phyloP scores from a whole-genome alignment of 805 yeast genomes.

The Ascoidea rubescens region DNA sequence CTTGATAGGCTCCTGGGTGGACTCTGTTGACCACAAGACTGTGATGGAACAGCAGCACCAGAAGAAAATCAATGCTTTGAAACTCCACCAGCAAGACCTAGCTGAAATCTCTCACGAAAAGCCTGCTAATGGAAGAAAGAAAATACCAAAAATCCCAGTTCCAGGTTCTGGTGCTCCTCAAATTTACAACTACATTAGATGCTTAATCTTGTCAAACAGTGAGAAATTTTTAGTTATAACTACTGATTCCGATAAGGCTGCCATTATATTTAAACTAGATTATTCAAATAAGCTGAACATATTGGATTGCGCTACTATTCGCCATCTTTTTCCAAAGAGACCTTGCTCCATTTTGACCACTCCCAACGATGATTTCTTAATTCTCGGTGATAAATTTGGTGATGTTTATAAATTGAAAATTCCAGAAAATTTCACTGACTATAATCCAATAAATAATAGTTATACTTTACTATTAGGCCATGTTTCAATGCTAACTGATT shows the following conservation, averaged over 20 bases:
- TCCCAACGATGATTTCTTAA: constrained; percentile 31
- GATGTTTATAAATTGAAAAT: constrained; percentile 59
- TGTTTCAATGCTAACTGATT: constrained; percentile 89
- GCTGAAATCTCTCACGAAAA: constrained; percentile 11
- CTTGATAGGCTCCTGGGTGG: constrained; percentile 48
- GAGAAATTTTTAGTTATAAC: constrained; percentile 48
- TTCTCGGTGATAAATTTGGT: constrained; percentile 91
- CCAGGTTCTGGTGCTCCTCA: constrained; percentile 64
- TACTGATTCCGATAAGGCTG: constrained; percentile 77
- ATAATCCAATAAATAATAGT: constrained; percentile 23
- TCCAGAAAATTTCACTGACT: no score
- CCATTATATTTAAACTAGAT: constrained; percentile 38
- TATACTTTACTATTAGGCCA: constrained; percentile 79
- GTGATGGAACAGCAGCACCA: constrained; percentile 33
- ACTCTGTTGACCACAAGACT: constrained; percentile 34
- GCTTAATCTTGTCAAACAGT: constrained; percentile 37
- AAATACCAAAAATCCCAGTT: constrained; percentile 37
- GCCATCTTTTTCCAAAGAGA: constrained; percentile 79
- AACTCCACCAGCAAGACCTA: constrained; percentile 20
- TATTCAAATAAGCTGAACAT: neutral
- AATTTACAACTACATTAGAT: constrained; percentile 53
- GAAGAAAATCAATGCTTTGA: constrained; percentile 22
- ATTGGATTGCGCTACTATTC: constrained; percentile 15
- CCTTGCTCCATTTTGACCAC: constrained; percentile 72
- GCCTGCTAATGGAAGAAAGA: constrained; percentile 13